phyloP scores from a whole-genome alignment of 768 basidiomycete genomes.

The Vararia minispora region DNA sequence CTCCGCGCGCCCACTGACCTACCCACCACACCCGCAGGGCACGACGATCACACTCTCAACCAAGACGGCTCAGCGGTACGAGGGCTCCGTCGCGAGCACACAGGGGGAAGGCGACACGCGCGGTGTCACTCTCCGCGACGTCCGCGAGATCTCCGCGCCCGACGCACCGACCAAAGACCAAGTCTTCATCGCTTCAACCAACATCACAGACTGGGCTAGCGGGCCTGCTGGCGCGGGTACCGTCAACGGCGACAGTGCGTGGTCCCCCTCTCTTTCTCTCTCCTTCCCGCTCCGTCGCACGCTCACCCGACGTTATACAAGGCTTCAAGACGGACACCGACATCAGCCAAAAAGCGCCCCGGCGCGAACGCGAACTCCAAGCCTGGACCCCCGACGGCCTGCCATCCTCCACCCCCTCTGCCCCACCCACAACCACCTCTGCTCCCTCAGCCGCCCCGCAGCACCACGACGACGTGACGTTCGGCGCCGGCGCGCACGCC shows the following conservation, averaged over 20 bases:
- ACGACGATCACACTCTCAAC: constrained; percentile 69
- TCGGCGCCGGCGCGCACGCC: constrained; percentile 39
- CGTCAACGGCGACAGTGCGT: constrained; percentile 64
- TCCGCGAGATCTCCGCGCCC: constrained; percentile 57
- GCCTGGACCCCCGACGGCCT: constrained; percentile 58
- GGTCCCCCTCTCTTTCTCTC: background rate
- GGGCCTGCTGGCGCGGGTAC: constrained; percentile 63
- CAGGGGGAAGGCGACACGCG: constrained; percentile 51
- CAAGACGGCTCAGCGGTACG: constrained; percentile 61
- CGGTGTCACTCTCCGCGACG: constrained; percentile 70
- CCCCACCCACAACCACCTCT: constrained; percentile 21
- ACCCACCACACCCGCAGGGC: constrained; percentile 33
- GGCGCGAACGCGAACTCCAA: constrained; percentile 69
- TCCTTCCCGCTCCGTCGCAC: constrained; percentile 1
- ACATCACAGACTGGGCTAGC: constrained; percentile 64
- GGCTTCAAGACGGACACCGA: constrained; percentile 80
- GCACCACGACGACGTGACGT: constrained; percentile 57
- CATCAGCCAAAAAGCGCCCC: constrained; percentile 44
- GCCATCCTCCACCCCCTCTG: constrained; percentile 9
- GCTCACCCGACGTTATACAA: constrained; percentile 19
- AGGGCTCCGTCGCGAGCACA: constrained; percentile 59
- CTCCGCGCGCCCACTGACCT: constrained; percentile 13
- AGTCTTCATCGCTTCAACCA: constrained; percentile 58
- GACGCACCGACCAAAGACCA: constrained; percentile 61
- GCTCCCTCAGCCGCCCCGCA: constrained; percentile 17